Evolutionary conservation across 176 grass and related monocot species (phyloP).

Genomic region (Oryza glaberrima): DNA sequence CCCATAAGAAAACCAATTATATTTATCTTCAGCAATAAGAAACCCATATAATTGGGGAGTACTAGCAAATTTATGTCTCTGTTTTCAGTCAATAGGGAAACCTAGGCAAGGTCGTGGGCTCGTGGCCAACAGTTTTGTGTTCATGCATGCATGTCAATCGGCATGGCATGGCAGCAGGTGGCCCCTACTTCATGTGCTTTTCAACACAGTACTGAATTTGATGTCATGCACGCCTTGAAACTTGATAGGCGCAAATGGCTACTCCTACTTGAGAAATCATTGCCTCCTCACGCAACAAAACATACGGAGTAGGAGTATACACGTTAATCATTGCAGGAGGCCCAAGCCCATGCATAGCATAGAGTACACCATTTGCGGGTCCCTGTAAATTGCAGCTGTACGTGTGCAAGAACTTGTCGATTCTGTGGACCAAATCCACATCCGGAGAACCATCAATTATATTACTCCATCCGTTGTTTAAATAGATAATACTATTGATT

Average conservation of each 20-base stretch:
- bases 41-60: too few relatives aligned
- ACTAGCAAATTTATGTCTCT: not conserved
- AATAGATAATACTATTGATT: too few relatives aligned
- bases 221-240: constrained; percentile 44
- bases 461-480: too few relatives aligned
- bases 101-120: constrained; percentile 14
- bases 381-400: constrained; percentile 18
- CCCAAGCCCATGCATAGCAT: not conserved
- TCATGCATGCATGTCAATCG: constrained; percentile 29
- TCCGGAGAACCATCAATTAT: not conserved
- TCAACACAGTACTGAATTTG: constrained; percentile 50
- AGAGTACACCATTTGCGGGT: not conserved
- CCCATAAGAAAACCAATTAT: too few relatives aligned
- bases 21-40: too few relatives aligned
- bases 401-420: constrained; percentile 19
- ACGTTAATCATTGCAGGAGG: constrained; percentile 34
- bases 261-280: constrained; percentile 40
- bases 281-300: not conserved
- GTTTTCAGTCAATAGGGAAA: too few relatives aligned
- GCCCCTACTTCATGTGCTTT: constrained; percentile 39
- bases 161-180: not conserved
- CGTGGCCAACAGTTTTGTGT: constrained; percentile 35
- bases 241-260: constrained; percentile 22
- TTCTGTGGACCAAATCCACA: not conserved
- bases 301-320: not conserved